Conservation (phyloP, 306 rosid species). For the barrel medic (Medicago truncatula) region MtrunA17r5.0-ANR NC_053044.1:27301501-27302000, state of each 20-base stretch:
- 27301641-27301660: too few species aligned
- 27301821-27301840: conserved; percentile 10
- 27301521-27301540: conserved; percentile 66
- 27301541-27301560: conserved; percentile 68
- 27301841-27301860: conserved; percentile 14
- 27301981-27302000: not conserved
- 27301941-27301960: not conserved
- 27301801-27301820: conserved; percentile 8
- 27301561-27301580: conserved; percentile 75
- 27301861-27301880: not conserved
- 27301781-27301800: conserved; percentile 16
- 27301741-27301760: conserved; percentile 14
- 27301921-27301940: not conserved
- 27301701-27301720: conserved; percentile 15
- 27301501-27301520: conserved; percentile 56
- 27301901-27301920: too few species aligned
- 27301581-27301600: not conserved
- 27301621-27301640: too few species aligned
- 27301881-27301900: not conserved
- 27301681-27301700: not conserved
- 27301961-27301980: not conserved
- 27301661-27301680: too few species aligned
- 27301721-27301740: conserved; percentile 24
- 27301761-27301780: conserved; percentile 21
- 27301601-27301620: too few species aligned